These are phyloP conservation scores for Coemansia sp. DNA, from an alignment of 192 early-diverging fungal genomes.

Conservation along the genomic window DNA sequence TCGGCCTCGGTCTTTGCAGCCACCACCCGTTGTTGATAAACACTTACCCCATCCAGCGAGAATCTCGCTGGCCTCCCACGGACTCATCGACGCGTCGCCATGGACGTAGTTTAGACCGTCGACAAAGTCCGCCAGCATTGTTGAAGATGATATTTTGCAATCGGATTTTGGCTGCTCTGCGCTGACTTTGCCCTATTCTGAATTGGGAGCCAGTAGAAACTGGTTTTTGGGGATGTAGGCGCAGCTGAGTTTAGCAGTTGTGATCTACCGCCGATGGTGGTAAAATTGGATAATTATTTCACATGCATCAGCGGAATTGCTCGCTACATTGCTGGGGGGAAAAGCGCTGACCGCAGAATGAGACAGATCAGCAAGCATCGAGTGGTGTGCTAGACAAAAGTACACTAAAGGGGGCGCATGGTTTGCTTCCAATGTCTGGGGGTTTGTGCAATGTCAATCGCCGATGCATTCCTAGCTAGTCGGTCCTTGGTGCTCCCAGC, in stretches of 20 bases:
- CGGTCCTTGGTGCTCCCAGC: neutral
- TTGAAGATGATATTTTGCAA: neutral
- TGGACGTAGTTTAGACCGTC: neutral
- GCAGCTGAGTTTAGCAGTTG: neutral
- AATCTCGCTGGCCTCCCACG: neutral
- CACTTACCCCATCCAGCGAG: neutral
- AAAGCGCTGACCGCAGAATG: neutral
- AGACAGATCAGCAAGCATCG: neutral
- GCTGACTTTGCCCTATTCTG: neutral
- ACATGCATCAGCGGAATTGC: constrained; percentile 1
- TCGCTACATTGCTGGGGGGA: neutral
- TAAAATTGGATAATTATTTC: neutral
- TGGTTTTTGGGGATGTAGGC: neutral
- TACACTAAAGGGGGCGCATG: neutral
- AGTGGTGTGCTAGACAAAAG: neutral
- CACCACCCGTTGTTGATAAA: neutral
- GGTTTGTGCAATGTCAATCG: neutral
- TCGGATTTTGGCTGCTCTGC: neutral
- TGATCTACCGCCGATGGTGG: neutral
- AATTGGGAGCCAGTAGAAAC: neutral
- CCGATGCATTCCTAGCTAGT: neutral
- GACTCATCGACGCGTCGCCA: neutral
- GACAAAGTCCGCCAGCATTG: neutral
- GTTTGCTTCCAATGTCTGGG: neutral
- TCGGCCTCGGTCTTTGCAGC: neutral